Base-by-base conservation (phyloP, 257 asterid species). In the Euphrasia confusa region DNA sequence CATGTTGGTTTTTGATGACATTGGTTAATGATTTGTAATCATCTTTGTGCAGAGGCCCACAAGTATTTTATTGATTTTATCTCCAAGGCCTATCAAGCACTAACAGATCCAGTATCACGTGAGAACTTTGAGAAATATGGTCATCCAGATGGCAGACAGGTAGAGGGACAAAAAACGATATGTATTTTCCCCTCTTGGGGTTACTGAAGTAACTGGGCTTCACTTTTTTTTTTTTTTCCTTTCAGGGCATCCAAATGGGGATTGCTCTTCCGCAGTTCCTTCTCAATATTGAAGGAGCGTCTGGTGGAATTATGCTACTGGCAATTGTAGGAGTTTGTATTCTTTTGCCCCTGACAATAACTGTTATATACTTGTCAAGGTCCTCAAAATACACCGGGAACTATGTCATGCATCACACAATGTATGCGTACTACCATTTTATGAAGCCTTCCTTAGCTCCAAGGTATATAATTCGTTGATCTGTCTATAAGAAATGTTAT, bases 91-190 rank as follows among this genome's bases (percentile, higher is more conserved):
- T 90, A 89, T 76, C 99, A 93, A 80, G 99, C 99, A 75, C 83
- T 93, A 66, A 93, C 99, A 40, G 99, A 93, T 79, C 96, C 99
- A 63, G 67, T 83, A 54, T 84, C 99, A 45, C 96, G 99, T 65
- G 97, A 93, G 75, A 93, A 93, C 76, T 93, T 80, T 71, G 96
- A 87, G 79, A 93, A 87, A 69, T 93, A 89, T 82, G 99, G 99
- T 53, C 99, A 93, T 87, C 99, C 99, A 53, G 99, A 93, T 82
- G 99, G 99, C 70, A 81, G 97, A 68, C 99, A 93, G 99, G 99
- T 93, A 76, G 58, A 39, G 62, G 57, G 56, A 58, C 63, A 30
- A 48, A 37, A 37, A 48, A 30, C 45, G 14, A 69, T 50, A 69
- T 56, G 53, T 32, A 30, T 37, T 14, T 54, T 49, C 33, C 58